Base-by-base conservation (phyloP, 108 stramenopile species). In the Skeletonema costatum region DNA sequence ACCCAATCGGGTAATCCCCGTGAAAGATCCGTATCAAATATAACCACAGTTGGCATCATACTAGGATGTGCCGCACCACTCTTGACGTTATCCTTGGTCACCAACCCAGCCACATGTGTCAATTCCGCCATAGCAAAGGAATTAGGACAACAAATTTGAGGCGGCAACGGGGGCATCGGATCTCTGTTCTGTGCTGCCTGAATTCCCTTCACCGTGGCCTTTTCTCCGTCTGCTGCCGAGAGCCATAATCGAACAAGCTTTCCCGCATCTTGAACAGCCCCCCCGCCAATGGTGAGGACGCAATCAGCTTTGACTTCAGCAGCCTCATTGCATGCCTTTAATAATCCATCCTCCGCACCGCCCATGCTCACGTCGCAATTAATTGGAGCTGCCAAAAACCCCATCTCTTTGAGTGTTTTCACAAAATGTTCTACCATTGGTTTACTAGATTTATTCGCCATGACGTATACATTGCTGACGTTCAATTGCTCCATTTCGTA, bases 41-140 rank as follows among this genome's bases (percentile, higher is more conserved):
- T 63, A 53, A 80, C 42, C 1, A 70, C 29, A 0, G 79, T 74
- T 33, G 73, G 73, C 50, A 80, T 63, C 14, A 80, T n/a, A 31
- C 48, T 32, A 4, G 72, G 60, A 16, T 70, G 68, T 19, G 79
- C 63, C 13, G 68, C 73, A 4, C 79, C 79, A 53, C 66, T 63
- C 41, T 80, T 80, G 16, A 41, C 64, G 21, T 80, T 80, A 8
- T 61, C 46, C 5, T 48, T 62, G 1, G 79, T 80, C 7, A 63
- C 69, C 16, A 80, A 10, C 25, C 79, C 79, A 8, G 79, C 79
- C 14, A 80, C 79, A 42, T 73, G 62, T n/a, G 79, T 74, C 14
- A 68, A 73, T 53, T 80, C 79, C 7, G 79, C 79, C 79, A 80
- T 73, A 30, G 79, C 72, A 65, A 80, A 80, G 3, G 73, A 74